phyloP scores from a whole-genome alignment of 768 basidiomycete genomes.

The Ramaria sp. region DNA sequence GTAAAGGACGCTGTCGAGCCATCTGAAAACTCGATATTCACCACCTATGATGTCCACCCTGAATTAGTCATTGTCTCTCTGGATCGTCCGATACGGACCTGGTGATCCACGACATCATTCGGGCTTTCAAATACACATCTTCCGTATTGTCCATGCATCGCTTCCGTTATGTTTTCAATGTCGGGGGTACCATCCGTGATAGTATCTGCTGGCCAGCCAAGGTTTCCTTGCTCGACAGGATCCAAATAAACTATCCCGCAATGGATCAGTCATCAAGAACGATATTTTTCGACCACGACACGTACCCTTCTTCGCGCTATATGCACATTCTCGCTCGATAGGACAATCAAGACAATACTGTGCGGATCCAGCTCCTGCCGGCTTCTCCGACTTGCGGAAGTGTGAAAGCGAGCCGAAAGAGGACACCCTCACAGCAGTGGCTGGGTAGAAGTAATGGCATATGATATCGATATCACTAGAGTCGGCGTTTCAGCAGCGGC shows the following conservation, averaged over 20 bases:
- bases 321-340: conserved; percentile 61
- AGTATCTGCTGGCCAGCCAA: conserved; percentile 53
- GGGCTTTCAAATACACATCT: conserved; percentile 74
- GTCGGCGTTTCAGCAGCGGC: background rate
- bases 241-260: conserved; percentile 62
- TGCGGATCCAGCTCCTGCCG: conserved; percentile 51
- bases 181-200: conserved; percentile 77
- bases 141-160: conserved; percentile 66
- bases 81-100: conserved; percentile 26
- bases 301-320: conserved; percentile 79
- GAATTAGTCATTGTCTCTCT: background rate
- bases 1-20: conserved; percentile 80
- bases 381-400: conserved; percentile 67
- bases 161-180: conserved; percentile 73
- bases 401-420: conserved; percentile 83
- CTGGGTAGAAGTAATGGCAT: conserved; percentile 65
- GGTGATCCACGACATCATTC: conserved; percentile 86
- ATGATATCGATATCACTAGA: conserved; percentile 76
- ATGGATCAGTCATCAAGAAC: background rate
- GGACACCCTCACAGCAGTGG: conserved; percentile 55
- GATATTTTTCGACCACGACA: background rate
- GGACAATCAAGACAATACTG: conserved; percentile 72
- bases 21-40: conserved; percentile 77
- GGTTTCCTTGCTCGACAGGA: conserved; percentile 43
- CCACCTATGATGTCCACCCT: conserved; percentile 36